Evolutionary conservation across 2,329 filamentous ascomycete species (phyloP).

Genomic region (Spiromastix sp.): DNA sequence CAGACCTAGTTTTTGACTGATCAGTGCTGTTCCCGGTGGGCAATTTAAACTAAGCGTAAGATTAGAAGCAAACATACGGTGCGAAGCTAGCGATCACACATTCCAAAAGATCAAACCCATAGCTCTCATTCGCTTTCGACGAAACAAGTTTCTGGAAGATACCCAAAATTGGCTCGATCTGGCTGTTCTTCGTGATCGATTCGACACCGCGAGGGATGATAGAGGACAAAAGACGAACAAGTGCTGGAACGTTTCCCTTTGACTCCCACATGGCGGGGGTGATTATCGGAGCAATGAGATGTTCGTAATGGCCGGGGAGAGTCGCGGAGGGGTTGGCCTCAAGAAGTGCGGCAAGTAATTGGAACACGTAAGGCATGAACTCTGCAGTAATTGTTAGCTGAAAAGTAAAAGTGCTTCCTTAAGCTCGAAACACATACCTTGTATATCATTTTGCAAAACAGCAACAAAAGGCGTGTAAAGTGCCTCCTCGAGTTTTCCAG

Average conservation of each 20-base stretch:
- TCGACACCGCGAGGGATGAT: slow-evolving; percentile 69
- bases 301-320: slow-evolving; percentile 70
- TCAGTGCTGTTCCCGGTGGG: slow-evolving; percentile 2
- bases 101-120: slow-evolving; percentile 86
- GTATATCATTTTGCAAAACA: slow-evolving; percentile 71
- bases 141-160: slow-evolving; percentile 88
- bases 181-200: slow-evolving; percentile 65
- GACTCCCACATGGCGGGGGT: slow-evolving; percentile 81
- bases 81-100: slow-evolving; percentile 64
- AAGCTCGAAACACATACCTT: slow-evolving; percentile 42
- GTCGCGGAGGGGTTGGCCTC: slow-evolving; percentile 73
- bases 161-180: slow-evolving; percentile 79
- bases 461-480: slow-evolving; percentile 76
- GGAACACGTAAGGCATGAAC: slow-evolving; percentile 94
- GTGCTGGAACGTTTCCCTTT: slow-evolving; percentile 83
- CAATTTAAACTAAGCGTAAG: background rate
- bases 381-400: slow-evolving; percentile 44
- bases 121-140: slow-evolving; percentile 71
- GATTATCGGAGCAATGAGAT: slow-evolving; percentile 67
- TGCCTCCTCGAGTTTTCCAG: slow-evolving; percentile 64
- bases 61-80: slow-evolving; percentile 41
- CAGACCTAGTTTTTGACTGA: slow-evolving; percentile 34
- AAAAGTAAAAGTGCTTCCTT: slow-evolving; percentile 1
- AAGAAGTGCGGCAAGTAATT: slow-evolving; percentile 81
- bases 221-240: slow-evolving; percentile 72